phyloP scores from a whole-genome alignment of 768 basidiomycete species.

The Brasilioporus rufonigricans region DNA sequence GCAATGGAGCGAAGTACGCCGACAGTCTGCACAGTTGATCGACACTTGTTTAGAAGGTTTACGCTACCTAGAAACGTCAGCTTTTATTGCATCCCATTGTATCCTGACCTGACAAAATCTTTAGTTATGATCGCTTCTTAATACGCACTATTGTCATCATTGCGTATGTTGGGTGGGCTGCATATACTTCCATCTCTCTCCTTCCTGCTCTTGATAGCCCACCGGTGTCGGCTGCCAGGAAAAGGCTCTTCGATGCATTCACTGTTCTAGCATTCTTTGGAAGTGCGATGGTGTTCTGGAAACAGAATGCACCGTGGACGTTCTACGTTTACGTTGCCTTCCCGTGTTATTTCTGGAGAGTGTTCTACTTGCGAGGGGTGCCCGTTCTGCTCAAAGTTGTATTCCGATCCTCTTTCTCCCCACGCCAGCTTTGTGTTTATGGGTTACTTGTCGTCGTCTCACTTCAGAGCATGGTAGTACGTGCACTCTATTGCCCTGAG shows the following conservation, averaged over 20 bases:
- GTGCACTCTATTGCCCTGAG: conserved; percentile 24
- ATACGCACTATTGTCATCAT: conserved; percentile 66
- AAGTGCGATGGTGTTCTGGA: conserved; percentile 51
- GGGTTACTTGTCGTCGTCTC: conserved; percentile 37
- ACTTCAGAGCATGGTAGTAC: conserved; percentile 72
- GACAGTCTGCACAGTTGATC: conserved; percentile 51
- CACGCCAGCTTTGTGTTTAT: conserved; percentile 22
- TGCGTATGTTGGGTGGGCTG: conserved; percentile 79
- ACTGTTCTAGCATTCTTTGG: conserved; percentile 30
- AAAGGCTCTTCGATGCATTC: conserved; percentile 15
- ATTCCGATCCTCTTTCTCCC: conserved; percentile 24
- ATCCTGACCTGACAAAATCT: conserved; percentile 6
- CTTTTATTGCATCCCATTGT: not conserved
- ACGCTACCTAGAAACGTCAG: conserved; percentile 72
- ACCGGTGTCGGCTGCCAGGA: not conserved
- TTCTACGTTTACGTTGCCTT: conserved; percentile 77
- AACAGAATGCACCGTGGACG: conserved; percentile 67
- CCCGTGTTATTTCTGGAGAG: conserved; percentile 76
- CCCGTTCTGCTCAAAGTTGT: conserved; percentile 13
- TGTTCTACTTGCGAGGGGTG: conserved; percentile 37
- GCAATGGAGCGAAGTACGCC: conserved; percentile 50
- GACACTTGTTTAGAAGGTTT: conserved; percentile 54
- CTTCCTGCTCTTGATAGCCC: conserved; percentile 40
- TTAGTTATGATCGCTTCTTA: conserved; percentile 68
- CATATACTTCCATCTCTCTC: conserved; percentile 59